Evolutionary conservation across 2,329 filamentous ascomycete genomes (phyloP), one percentile per base, ranked within the genome.

Genomic region (Sclerotinia minor): DNA sequence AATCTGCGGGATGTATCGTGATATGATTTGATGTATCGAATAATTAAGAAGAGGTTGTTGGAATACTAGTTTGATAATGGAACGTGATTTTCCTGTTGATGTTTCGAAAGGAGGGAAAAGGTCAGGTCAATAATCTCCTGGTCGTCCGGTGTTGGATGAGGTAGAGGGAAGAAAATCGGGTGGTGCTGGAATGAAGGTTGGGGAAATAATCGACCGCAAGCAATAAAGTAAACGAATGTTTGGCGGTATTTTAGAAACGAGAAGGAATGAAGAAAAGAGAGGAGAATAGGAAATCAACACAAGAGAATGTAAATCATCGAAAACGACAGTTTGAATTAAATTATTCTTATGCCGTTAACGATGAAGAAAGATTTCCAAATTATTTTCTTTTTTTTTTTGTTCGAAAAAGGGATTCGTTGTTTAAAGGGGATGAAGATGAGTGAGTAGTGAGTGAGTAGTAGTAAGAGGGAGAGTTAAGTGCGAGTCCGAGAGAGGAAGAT

Each of bases 391-490:
- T 93, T 53, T 32, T 2, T 3, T 1, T 83, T 87, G 0, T 93
- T 87, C 0, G 94, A 97, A 90, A 8, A 83, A 85, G 70, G 90
- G 90, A 1, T 89, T 85, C 83, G 75, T 83, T 3, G 84, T 67
- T 49, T 65, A 57, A 9, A 69, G 82, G 9, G 82, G 82, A 66
- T 79, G 69, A 81, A 8, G 82, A 82, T 65, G 15, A n/a, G n/a
- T n/a, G n/a, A 29, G 57, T 24, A 38, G 19, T 21, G 32, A 38
- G 21, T 19, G 21, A 35, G 44, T 13, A 24, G n/a, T 9, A 29
- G 32, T 32, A 50, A 21, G 21, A 32, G 15, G 6, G 52, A 54
- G 52, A 54, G 52, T 54, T 1, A 19, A 54, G 52, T 11, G 9
- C 35, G 29, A 19, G 13, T 49, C 5, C 2, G 35, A 38, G 35